A percentile compares a stretch with the other conserved stretches of the same genome.
Evolutionary conservation across 2,329 filamentous ascomycete genomes (phyloP).

Genomic region (Aspergillus sp.): DNA sequence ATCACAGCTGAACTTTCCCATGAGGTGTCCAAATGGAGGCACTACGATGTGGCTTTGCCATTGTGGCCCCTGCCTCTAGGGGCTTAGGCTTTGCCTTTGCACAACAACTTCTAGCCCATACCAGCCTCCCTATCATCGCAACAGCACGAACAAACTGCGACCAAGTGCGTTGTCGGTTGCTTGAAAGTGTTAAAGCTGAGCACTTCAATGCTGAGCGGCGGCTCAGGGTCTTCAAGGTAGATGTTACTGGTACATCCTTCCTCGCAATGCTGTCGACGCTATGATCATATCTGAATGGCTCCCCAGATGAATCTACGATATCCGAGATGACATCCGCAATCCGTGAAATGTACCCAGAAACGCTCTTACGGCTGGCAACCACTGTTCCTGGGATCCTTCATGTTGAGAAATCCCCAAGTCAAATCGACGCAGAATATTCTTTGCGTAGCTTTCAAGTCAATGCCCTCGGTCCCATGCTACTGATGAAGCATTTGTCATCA

Average conservation of each 20-base stretch:
- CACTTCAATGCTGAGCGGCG: constrained; percentile 48
- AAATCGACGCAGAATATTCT: constrained; percentile 65
- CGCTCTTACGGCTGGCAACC: constrained; percentile 70
- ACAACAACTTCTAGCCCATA: constrained; percentile 61
- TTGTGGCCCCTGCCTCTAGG: constrained; percentile 62
- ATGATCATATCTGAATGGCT: neutral
- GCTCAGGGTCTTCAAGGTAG: constrained; percentile 58
- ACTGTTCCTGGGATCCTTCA: constrained; percentile 72
- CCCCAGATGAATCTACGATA: constrained; percentile 66
- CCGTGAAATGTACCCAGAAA: constrained; percentile 56
- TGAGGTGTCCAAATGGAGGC: constrained; percentile 4
- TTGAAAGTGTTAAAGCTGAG: constrained; percentile 51
- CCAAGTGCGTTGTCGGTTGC: constrained; percentile 53
- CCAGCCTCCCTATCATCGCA: constrained; percentile 61
- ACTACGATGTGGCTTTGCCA: constrained; percentile 30
- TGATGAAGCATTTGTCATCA: constrained; percentile 74
- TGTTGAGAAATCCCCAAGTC: constrained; percentile 71
- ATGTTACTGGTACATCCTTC: constrained; percentile 58
- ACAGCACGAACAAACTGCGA: constrained; percentile 61
- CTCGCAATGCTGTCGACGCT: neutral
- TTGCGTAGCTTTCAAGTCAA: constrained; percentile 76
- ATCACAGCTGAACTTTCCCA: neutral
- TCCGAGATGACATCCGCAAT: constrained; percentile 60
- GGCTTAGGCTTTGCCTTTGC: constrained; percentile 68
- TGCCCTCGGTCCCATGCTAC: constrained; percentile 71